Evolutionary conservation across 306 rosid species (phyloP).

Genomic region (Mucuna pruriens): DNA sequence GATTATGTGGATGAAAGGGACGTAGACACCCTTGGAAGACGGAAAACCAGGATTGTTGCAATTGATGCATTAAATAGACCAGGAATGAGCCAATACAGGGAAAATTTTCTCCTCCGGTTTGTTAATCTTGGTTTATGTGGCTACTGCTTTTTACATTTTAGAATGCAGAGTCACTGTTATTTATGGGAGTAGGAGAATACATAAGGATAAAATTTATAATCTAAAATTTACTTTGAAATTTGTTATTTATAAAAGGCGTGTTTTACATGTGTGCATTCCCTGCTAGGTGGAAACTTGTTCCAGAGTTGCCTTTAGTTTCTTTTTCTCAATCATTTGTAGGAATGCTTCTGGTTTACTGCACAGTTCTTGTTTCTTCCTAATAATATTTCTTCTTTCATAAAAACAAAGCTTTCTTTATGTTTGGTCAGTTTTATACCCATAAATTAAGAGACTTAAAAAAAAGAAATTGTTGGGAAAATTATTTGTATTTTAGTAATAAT

Average conservation of each 20-base stretch:
- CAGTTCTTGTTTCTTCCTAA: background rate
- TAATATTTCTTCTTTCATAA: background rate
- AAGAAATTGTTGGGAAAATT: background rate
- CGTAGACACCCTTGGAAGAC: conserved; percentile 67
- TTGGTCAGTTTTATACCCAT: background rate
- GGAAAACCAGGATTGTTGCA: conserved; percentile 78
- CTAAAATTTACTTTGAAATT: conserved; percentile 23
- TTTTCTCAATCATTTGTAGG: conserved; percentile 12
- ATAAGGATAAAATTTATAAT: background rate
- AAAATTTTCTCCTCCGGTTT: conserved; percentile 73
- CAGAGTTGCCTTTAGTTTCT: conserved; percentile 4
- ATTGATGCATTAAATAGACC: conserved; percentile 89
- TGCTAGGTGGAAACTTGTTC: conserved; percentile 3
- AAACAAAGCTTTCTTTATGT: background rate
- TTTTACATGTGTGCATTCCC: conserved; percentile 1
- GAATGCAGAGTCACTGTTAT: background rate
- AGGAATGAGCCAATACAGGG: conserved; percentile 72
- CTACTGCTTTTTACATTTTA: conserved; percentile 15
- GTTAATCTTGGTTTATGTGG: conserved; percentile 42
- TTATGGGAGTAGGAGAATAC: background rate
- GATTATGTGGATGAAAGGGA: conserved; percentile 69
- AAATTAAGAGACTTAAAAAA: conserved; percentile 1
- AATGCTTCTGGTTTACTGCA: background rate
- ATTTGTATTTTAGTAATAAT: background rate
- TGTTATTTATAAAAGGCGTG: conserved; percentile 8